Evolutionary conservation across 2,329 filamentous ascomycete genomes (phyloP).

Genomic region (Trichoderma sp.): DNA sequence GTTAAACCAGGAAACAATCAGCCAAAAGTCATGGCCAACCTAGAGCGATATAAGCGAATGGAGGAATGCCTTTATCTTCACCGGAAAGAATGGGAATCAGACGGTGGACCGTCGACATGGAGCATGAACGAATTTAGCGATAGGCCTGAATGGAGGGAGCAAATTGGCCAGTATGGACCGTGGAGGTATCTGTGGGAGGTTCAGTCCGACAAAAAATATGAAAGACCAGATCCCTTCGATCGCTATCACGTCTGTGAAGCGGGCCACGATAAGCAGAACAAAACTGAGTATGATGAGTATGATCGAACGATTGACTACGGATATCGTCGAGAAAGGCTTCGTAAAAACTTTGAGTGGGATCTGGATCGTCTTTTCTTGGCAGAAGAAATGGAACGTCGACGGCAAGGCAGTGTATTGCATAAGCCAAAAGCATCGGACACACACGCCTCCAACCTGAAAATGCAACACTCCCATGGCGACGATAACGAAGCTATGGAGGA

Average conservation of each 20-base stretch:
- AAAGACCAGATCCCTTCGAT: not conserved
- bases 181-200: not conserved
- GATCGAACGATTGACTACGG: slow-evolving; percentile 15
- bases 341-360: slow-evolving; percentile 21
- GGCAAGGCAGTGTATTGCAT: not conserved
- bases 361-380: slow-evolving; percentile 18
- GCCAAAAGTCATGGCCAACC: not conserved
- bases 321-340: slow-evolving; percentile 5
- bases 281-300: not conserved
- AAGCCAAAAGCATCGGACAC: not conserved
- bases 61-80: slow-evolving; percentile 3
- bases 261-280: not conserved
- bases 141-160: not conserved
- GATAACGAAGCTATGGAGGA: not conserved
- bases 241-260: not conserved
- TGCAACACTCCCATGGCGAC: not conserved
- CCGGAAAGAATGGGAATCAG: not conserved
- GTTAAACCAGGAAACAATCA: not conserved
- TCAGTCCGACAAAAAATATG: not conserved
- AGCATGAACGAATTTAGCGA: not conserved
- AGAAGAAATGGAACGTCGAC: not conserved
- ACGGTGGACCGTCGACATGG: not conserved
- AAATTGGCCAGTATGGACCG: not conserved
- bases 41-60: not conserved
- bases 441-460: not conserved